These are phyloP conservation scores for Aspergillus sp. DNA, from an alignment of 2,329 filamentous ascomycete species.

Conservation along the genomic window DNA sequence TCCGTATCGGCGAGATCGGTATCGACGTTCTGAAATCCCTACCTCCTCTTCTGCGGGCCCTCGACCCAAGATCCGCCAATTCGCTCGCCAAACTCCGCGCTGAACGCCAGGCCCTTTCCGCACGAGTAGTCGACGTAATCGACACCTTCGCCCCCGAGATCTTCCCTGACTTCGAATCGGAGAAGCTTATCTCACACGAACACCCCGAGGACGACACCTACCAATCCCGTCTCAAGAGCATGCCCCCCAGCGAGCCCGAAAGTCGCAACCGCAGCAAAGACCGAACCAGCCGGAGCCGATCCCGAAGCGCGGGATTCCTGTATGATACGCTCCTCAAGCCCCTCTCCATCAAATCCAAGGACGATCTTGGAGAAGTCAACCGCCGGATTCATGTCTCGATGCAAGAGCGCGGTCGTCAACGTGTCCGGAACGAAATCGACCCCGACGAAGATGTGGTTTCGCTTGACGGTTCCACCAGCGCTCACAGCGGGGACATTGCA, in stretches of 20 bases:
- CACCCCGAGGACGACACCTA: constrained; percentile 37
- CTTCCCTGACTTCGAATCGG: constrained; percentile 91
- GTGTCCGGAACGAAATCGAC: constrained; percentile 19
- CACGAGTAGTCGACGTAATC: constrained; percentile 85
- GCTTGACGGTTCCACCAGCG: constrained; percentile 5
- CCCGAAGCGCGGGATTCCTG: constrained; percentile 14
- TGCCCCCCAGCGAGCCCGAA: constrained; percentile 19
- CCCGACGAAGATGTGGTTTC: constrained; percentile 12
- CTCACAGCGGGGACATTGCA: constrained; percentile 2
- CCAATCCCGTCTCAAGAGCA: constrained; percentile 24
- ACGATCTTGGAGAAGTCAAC: constrained; percentile 21
- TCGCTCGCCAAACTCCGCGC: constrained; percentile 76
- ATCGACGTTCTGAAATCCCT: constrained; percentile 99
- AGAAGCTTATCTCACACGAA: constrained; percentile 79
- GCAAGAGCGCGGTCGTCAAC: constrained; percentile 23
- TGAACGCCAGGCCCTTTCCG: constrained; percentile 71
- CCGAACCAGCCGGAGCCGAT: constrained; percentile 20
- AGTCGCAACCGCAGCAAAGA: constrained; percentile 19
- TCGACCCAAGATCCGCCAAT: constrained; percentile 82
- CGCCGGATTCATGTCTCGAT: constrained; percentile 22
- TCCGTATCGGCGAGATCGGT: constrained; percentile 94
- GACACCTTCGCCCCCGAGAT: constrained; percentile 94
- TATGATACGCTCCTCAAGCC: constrained; percentile 18
- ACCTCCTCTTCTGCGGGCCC: constrained; percentile 78
- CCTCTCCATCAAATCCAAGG: constrained; percentile 20